Percentiles rank a stretch among this genome's conserved stretches.
phyloP scores from a whole-genome alignment of 2,329 filamentous ascomycete genomes.

The Fusarium keratoplasticum region DNA sequence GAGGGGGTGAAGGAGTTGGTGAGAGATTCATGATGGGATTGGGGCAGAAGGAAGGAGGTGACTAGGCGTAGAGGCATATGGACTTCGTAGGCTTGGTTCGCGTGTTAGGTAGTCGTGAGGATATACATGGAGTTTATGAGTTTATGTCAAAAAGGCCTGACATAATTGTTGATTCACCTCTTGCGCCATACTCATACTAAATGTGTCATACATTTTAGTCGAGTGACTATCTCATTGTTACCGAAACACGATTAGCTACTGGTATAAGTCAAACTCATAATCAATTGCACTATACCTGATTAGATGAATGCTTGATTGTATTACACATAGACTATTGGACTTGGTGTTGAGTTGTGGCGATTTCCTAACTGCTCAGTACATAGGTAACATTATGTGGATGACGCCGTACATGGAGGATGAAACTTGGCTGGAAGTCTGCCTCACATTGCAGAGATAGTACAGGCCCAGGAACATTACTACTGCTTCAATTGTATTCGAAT shows the following conservation, averaged over 20 bases:
- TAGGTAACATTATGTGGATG: constrained; percentile 16
- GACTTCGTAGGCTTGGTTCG: background rate
- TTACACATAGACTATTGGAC: background rate
- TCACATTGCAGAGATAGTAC: background rate
- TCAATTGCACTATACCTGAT: background rate
- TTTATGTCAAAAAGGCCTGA: background rate
- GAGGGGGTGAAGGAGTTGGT: constrained; percentile 2
- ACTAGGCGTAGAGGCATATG: background rate
- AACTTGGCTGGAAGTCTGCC: background rate
- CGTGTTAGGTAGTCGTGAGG: background rate
- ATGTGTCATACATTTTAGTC: background rate
- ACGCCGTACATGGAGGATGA: constrained; percentile 8
- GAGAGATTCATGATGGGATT: background rate
- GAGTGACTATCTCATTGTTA: background rate
- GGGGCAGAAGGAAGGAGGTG: background rate
- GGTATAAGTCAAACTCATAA: background rate
- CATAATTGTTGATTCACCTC: background rate
- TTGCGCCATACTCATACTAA: background rate
- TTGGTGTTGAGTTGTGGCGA: background rate
- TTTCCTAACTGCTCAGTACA: background rate
- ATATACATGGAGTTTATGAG: background rate
- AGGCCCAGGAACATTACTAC: no score
- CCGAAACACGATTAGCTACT: background rate
- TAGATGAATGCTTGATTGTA: background rate
- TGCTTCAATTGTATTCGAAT: background rate